phyloP scores from a whole-genome alignment of 345 rosid species.

The Sonneratia alba region DNA sequence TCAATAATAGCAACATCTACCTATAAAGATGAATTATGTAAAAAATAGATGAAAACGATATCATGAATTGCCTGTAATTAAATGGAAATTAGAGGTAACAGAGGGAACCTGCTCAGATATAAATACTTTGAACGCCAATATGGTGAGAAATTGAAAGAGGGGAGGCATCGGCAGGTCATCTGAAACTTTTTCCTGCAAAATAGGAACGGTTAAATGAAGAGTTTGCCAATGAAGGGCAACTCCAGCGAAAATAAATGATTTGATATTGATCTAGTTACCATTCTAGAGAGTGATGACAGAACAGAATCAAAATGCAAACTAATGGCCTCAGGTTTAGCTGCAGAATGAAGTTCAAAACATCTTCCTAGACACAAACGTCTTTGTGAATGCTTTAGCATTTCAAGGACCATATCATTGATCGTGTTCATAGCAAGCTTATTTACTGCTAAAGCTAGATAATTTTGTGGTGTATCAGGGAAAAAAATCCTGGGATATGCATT shows the following conservation, averaged over 20 bases:
- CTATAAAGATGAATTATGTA: constrained; percentile 13
- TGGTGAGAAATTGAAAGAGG: constrained; percentile 77
- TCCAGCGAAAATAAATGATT: background rate
- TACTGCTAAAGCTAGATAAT: no score
- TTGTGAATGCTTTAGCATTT: background rate
- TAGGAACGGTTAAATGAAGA: background rate
- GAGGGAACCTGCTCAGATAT: constrained; percentile 58
- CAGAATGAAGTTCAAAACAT: background rate
- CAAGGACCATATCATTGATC: background rate
- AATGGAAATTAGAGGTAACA: background rate
- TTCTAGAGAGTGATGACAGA: background rate
- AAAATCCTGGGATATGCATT: no score
- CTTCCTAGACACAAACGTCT: background rate
- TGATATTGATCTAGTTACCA: background rate
- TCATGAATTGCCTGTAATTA: background rate
- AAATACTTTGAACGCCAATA: constrained; percentile 79
- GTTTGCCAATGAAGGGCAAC: background rate
- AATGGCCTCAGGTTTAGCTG: background rate
- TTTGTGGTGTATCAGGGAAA: no score
- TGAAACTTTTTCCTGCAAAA: constrained; percentile 52
- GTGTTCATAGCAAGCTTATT: no score
- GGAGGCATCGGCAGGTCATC: constrained; percentile 85
- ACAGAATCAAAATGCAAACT: background rate
- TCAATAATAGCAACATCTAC: constrained; percentile 86
- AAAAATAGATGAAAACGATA: background rate